Percentiles rank a stretch among this genome's conserved stretches.
Evolutionary conservation across 768 basidiomycete genomes (phyloP).

Genomic region (Fistulinella prunicolor): DNA sequence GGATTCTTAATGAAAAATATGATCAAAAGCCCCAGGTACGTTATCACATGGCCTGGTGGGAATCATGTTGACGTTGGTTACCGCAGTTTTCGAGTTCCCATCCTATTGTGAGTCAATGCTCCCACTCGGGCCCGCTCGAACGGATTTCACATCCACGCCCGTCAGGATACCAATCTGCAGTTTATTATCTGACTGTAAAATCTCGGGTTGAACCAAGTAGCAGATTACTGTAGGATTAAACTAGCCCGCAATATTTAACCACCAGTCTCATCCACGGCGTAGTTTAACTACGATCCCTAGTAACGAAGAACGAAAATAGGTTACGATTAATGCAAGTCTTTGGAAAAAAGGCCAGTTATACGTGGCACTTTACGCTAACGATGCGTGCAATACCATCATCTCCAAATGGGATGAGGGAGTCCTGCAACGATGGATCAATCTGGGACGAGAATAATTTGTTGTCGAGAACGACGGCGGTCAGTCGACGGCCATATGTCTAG

Average conservation of each 20-base stretch:
- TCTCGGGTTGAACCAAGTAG: too few relatives aligned
- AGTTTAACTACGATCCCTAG: too few relatives aligned
- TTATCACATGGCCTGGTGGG: background rate
- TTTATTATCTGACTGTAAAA: slow-evolving; percentile 26
- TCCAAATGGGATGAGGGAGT: slow-evolving; percentile 49
- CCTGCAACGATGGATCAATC: slow-evolving; percentile 17
- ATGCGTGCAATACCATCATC: slow-evolving; percentile 50
- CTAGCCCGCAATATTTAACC: background rate
- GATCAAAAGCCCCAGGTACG: slow-evolving; percentile 54
- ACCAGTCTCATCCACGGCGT: too few relatives aligned
- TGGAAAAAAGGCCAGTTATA: slow-evolving; percentile 1
- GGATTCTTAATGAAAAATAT: slow-evolving; percentile 45
- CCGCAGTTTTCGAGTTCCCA: slow-evolving; percentile 41
- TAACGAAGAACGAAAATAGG: background rate
- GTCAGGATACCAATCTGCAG: slow-evolving; percentile 29
- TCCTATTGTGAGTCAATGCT: slow-evolving; percentile 36
- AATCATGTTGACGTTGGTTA: slow-evolving; percentile 6
- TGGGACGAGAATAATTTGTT: slow-evolving; percentile 16
- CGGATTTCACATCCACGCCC: background rate
- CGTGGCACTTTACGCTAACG: slow-evolving; percentile 48
- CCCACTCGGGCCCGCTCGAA: background rate
- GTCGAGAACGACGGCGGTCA: slow-evolving; percentile 69
- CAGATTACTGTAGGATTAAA: slow-evolving; percentile 2
- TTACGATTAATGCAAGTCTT: background rate
- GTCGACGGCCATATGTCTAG: slow-evolving; percentile 54